Conservation (phyloP, 2,329 filamentous ascomycete species). For the Neopestalotiopsis sp. region DNA sequence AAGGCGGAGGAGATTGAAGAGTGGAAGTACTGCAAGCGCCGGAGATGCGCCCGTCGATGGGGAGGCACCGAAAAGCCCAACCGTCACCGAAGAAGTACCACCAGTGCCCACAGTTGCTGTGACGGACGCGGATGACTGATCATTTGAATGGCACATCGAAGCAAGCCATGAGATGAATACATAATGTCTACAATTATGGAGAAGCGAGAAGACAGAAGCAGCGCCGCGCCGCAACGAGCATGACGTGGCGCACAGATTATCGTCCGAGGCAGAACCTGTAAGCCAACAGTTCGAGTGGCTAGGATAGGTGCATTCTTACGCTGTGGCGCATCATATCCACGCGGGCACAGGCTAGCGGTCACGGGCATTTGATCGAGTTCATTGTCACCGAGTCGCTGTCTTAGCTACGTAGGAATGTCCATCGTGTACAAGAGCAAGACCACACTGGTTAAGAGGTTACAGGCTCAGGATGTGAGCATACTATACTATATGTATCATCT, state of each 20-base stretch:
- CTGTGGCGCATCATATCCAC: background rate
- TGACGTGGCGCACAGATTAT: background rate
- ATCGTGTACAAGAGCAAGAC: background rate
- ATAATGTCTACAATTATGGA: conserved; percentile 27
- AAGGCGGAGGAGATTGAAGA: conserved; percentile 38
- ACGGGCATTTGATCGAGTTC: background rate
- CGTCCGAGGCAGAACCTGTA: background rate
- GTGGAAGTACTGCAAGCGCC: conserved; percentile 28
- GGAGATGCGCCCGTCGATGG: conserved; percentile 21
- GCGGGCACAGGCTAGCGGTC: background rate
- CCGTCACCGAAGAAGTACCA: conserved; percentile 26
- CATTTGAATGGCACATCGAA: conserved; percentile 24
- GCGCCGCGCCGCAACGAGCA: conserved; percentile 3
- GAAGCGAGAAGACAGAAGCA: background rate
- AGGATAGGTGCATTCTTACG: background rate
- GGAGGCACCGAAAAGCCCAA: conserved; percentile 24
- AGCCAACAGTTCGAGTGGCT: background rate
- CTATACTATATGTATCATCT: conserved; percentile 15
- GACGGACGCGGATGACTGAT: conserved; percentile 21
- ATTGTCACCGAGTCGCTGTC: too few species aligned
- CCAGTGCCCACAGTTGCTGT: conserved; percentile 18
- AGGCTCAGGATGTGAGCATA: background rate
- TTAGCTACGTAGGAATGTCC: background rate
- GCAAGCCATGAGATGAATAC: conserved; percentile 20
- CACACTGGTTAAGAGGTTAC: background rate